phyloP scores from a whole-genome alignment of 2,329 filamentous ascomycete species.

The Alternaria sp. region DNA sequence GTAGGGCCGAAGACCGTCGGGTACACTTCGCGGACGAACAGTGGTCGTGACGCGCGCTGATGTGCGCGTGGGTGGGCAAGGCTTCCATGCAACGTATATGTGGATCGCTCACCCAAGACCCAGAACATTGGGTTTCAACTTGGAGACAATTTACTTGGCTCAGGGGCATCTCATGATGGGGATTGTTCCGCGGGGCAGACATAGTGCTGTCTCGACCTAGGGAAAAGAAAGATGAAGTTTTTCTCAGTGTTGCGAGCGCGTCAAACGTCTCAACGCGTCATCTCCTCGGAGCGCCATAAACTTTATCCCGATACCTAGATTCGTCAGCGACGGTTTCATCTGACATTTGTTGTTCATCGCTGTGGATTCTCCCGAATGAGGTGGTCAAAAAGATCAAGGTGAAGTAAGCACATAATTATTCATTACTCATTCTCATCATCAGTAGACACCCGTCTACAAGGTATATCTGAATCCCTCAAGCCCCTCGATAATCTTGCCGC shows the following conservation, averaged over 20 bases:
- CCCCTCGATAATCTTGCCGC: conserved; percentile 52
- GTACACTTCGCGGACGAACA: background rate
- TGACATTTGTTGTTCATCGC: background rate
- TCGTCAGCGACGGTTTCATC: background rate
- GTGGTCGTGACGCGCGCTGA: background rate
- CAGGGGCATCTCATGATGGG: background rate
- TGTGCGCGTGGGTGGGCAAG: background rate
- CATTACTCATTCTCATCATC: background rate
- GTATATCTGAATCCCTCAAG: conserved; percentile 47
- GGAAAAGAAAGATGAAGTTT: background rate
- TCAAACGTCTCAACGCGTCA: background rate
- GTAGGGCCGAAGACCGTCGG: background rate
- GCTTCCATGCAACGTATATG: background rate
- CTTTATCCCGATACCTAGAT: background rate
- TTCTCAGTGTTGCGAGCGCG: background rate
- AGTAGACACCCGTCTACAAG: conserved; percentile 14
- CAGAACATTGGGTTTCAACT: background rate
- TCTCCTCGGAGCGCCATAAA: background rate
- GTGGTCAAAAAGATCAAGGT: background rate
- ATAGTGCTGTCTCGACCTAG: background rate
- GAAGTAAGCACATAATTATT: background rate
- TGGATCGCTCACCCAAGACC: background rate
- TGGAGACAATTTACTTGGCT: background rate
- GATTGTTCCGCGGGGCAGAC: background rate
- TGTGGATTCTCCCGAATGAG: background rate